These are phyloP conservation scores for Emmonsia crescens DNA, from an alignment of 2,329 filamentous ascomycete species.

Conservation along the genomic window DNA sequence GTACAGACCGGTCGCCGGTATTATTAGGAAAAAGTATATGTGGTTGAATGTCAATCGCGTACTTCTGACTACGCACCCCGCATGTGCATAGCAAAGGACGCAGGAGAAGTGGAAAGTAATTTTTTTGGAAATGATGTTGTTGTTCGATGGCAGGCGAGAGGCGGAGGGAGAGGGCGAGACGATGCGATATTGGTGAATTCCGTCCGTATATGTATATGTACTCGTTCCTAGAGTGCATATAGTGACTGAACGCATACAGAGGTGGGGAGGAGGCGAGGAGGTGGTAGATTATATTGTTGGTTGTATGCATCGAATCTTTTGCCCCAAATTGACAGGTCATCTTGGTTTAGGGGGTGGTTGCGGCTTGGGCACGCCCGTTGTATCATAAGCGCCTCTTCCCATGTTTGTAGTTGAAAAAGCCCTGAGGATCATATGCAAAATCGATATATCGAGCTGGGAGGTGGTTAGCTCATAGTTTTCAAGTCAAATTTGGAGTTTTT, in stretches of 20 bases:
- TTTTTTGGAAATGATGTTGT: not conserved
- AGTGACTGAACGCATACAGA: not conserved
- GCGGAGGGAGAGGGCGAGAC: not conserved
- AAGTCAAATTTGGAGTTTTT: not conserved
- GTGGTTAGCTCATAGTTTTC: not conserved
- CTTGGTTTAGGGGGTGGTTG: slow-evolving; percentile 33
- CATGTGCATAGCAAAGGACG: not conserved
- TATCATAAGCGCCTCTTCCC: slow-evolving; percentile 43
- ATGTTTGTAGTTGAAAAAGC: slow-evolving; percentile 36
- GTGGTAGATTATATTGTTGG: not conserved
- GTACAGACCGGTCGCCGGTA: slow-evolving; percentile 2
- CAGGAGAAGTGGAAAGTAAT: not conserved
- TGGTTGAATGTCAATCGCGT: not conserved
- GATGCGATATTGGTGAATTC: not conserved
- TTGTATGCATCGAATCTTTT: slow-evolving; percentile 4
- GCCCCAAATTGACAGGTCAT: slow-evolving; percentile 11
- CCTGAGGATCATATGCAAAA: slow-evolving; percentile 30
- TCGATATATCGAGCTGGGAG: slow-evolving; percentile 18
- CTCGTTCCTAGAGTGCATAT: not conserved
- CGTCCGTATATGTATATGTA: not conserved
- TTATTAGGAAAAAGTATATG: slow-evolving; percentile 2
- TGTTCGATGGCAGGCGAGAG: not conserved
- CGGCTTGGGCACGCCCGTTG: slow-evolving; percentile 41
- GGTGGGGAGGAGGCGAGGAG: not conserved
- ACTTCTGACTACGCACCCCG: not conserved